Conservation (phyloP, 192 early-diverging fungal species). For the Gryganskiella cystojenkinii region DNA sequence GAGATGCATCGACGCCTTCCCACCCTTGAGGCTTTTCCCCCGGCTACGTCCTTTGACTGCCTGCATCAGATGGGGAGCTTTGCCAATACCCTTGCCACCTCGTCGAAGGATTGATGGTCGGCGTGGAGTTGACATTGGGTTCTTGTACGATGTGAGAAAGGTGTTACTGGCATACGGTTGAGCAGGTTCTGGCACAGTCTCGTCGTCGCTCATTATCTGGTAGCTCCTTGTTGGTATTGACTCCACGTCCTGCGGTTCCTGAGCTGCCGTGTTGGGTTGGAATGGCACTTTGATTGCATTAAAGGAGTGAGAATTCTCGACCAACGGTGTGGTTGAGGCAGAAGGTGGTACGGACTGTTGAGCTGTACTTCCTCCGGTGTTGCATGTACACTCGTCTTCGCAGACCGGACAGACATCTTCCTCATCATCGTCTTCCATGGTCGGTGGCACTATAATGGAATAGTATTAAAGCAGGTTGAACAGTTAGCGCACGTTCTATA, state of each 20-base stretch:
- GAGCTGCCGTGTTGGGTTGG: constrained; percentile 14
- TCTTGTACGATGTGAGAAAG: constrained; percentile 34
- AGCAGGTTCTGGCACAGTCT: neutral
- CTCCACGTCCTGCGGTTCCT: neutral
- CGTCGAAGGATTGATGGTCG: constrained; percentile 21
- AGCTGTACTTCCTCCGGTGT: constrained; percentile 1
- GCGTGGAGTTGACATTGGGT: constrained; percentile 30
- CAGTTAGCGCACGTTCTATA: constrained; percentile 2
- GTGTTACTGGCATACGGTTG: neutral
- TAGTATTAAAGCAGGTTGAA: too few species aligned
- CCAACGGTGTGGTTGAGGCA: neutral
- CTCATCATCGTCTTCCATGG: constrained; percentile 54
- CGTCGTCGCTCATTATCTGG: constrained; percentile 1
- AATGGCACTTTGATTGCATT: constrained; percentile 44
- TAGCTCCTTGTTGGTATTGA: neutral
- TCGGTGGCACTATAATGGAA: neutral
- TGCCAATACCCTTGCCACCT: constrained; percentile 39
- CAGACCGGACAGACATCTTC: constrained; percentile 67
- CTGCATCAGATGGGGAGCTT: constrained; percentile 25
- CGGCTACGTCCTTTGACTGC: neutral
- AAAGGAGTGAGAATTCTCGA: constrained; percentile 9
- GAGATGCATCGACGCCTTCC: constrained; percentile 20
- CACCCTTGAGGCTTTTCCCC: constrained; percentile 36
- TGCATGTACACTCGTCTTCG: constrained; percentile 65
- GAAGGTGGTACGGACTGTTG: neutral